Conservation (phyloP, 768 basidiomycete genomes). For the Daedalea quercina region DNA sequence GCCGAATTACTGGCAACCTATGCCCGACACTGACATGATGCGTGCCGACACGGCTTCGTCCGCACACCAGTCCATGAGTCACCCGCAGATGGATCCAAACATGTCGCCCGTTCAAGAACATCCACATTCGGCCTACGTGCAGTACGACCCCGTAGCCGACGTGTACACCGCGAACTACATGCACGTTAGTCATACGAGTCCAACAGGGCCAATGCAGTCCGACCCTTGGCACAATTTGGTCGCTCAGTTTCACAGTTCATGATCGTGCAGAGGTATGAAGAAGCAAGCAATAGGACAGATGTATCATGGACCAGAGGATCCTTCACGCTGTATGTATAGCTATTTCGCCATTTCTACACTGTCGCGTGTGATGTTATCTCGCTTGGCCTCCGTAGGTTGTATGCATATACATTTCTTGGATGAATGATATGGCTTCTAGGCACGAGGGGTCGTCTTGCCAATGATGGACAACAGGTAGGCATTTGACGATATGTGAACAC, state of each 20-base stretch:
- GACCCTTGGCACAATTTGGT: slow-evolving; percentile 21
- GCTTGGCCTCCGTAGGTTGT: too few relatives aligned
- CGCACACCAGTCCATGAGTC: slow-evolving; percentile 5
- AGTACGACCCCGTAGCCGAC: slow-evolving; percentile 1
- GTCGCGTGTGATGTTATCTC: too few relatives aligned
- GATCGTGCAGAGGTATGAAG: background rate
- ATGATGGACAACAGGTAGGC: too few relatives aligned
- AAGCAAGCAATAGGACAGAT: background rate
- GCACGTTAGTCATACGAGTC: slow-evolving; percentile 9
- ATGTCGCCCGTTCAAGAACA: slow-evolving; percentile 7
- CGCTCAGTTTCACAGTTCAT: slow-evolving; percentile 19
- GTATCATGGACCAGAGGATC: too few relatives aligned
- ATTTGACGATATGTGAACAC: too few relatives aligned
- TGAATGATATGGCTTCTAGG: too few relatives aligned
- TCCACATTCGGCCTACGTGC: slow-evolving; percentile 5
- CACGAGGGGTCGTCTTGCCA: too few relatives aligned
- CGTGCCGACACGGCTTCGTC: background rate
- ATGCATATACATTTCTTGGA: too few relatives aligned
- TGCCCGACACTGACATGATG: background rate
- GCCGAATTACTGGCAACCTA: background rate
- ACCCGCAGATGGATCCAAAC: slow-evolving; percentile 15
- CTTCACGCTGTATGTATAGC: too few relatives aligned
- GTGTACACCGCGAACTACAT: background rate
- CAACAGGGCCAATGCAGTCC: slow-evolving; percentile 11
- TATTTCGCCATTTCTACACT: too few relatives aligned